phyloP scores from a whole-genome alignment of 1,284 basidiomycete genomes.

The Naganishia sp. region DNA sequence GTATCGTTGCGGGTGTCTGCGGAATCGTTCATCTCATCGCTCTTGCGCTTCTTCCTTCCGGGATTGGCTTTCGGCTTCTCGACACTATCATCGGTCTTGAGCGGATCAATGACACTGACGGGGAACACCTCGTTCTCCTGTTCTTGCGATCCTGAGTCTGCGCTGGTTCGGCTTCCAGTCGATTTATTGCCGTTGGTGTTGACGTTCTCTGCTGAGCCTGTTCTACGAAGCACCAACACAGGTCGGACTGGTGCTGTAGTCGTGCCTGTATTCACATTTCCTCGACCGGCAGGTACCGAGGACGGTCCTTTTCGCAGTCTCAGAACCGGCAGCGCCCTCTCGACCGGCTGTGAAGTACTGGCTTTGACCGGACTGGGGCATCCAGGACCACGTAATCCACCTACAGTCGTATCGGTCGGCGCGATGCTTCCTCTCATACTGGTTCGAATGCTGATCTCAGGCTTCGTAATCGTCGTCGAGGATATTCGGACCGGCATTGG shows the following conservation, averaged over 20 bases:
- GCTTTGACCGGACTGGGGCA: slow-evolving; percentile 4
- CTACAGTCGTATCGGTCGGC: background rate
- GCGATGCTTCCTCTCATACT: slow-evolving; percentile 11
- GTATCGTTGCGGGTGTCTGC: background rate
- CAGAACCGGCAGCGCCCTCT: background rate
- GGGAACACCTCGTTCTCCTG: slow-evolving; percentile 13
- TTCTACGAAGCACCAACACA: slow-evolving; percentile 1
- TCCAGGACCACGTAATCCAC: background rate
- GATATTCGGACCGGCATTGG: background rate
- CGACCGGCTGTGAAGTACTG: no score
- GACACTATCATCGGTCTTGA: background rate
- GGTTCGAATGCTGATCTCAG: slow-evolving; percentile 7
- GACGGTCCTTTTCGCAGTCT: background rate
- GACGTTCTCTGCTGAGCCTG: slow-evolving; percentile 13
- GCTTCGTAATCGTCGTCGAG: background rate
- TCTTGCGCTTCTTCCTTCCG: slow-evolving; percentile 16
- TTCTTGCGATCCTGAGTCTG: background rate
- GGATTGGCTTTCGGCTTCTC: background rate
- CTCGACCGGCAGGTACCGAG: background rate
- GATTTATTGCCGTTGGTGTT: background rate
- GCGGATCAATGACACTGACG: background rate
- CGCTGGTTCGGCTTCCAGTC: background rate
- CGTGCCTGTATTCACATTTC: background rate
- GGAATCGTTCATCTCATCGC: slow-evolving; percentile 15
- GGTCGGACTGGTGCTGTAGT: background rate